phyloP scores from a whole-genome alignment of 805 yeast genomes.

The Candida palmyrensis region DNA sequence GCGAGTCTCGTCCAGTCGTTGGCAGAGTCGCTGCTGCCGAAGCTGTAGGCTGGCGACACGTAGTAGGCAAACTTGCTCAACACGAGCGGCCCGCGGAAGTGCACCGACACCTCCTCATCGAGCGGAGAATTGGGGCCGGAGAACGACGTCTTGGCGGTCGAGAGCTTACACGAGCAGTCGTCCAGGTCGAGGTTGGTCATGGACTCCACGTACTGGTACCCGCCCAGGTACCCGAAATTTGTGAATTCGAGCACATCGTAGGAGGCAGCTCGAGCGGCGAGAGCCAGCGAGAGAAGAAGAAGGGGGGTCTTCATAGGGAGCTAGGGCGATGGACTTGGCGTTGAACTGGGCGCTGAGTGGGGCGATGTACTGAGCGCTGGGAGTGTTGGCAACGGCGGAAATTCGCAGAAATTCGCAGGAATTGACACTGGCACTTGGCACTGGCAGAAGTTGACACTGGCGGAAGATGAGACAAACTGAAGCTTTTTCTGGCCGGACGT shows the following conservation, averaged over 20 bases:
- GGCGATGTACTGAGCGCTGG: too few species aligned
- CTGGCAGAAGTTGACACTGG: too few species aligned
- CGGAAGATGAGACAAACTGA: too few species aligned
- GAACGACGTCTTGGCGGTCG: constrained; percentile 34
- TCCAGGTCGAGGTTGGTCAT: constrained; percentile 38
- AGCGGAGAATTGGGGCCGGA: constrained; percentile 63
- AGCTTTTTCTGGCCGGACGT: too few species aligned
- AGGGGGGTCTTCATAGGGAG: too few species aligned
- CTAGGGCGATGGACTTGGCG: too few species aligned
- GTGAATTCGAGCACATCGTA: constrained; percentile 35
- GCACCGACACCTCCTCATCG: constrained; percentile 66
- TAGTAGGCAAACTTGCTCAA: constrained; percentile 60
- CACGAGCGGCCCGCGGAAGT: constrained; percentile 70
- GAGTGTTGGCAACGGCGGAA: too few species aligned
- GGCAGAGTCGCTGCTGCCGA: constrained; percentile 25
- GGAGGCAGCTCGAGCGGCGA: too few species aligned
- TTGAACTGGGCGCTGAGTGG: too few species aligned
- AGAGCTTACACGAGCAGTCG: constrained; percentile 43
- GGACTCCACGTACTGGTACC: constrained; percentile 42
- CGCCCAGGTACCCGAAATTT: constrained; percentile 54
- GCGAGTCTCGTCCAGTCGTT: constrained; percentile 56
- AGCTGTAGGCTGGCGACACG: constrained; percentile 37
- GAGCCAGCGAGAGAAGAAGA: too few species aligned
- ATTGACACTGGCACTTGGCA: too few species aligned
- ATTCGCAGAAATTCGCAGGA: too few species aligned